Conservation (phyloP, 2,329 filamentous ascomycete genomes). For the Trichophyton verrucosum region DNA sequence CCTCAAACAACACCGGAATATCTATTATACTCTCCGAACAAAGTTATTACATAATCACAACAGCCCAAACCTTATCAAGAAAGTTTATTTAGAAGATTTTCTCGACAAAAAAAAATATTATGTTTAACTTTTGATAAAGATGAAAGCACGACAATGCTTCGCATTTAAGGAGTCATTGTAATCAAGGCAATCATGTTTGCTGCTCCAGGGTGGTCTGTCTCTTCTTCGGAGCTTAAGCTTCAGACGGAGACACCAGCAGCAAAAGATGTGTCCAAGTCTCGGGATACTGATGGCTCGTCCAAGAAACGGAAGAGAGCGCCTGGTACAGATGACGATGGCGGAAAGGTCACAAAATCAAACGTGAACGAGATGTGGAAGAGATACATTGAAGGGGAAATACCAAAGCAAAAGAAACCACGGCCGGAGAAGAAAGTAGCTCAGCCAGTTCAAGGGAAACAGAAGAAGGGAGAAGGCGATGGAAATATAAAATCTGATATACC, state of each 20-base stretch:
- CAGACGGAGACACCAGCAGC: slow-evolving; percentile 51
- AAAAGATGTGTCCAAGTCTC: slow-evolving; percentile 45
- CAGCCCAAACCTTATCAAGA: not conserved
- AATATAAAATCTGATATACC: slow-evolving; percentile 7
- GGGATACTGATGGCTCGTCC: slow-evolving; percentile 18
- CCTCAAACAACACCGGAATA: too few species aligned
- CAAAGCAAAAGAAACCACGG: slow-evolving; percentile 24
- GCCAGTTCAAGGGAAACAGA: slow-evolving; percentile 17
- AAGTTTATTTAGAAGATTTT: not conserved
- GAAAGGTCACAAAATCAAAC: slow-evolving; percentile 53
- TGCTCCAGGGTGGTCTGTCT: slow-evolving; percentile 82
- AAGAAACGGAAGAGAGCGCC: slow-evolving; percentile 40
- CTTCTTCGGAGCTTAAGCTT: slow-evolving; percentile 56
- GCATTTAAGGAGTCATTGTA: not conserved
- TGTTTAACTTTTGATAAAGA: not conserved
- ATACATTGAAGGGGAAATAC: slow-evolving; percentile 57
- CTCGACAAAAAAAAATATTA: too few species aligned
- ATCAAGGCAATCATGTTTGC: slow-evolving; percentile 53
- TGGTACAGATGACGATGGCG: slow-evolving; percentile 18
- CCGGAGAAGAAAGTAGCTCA: slow-evolving; percentile 19
- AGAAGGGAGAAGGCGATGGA: slow-evolving; percentile 17
- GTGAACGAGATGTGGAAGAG: slow-evolving; percentile 66
- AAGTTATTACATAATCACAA: not conserved
- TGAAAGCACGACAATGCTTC: not conserved
- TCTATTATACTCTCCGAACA: not conserved